These are phyloP conservation scores for Penicillium sp. DNA, from an alignment of 2,329 filamentous ascomycete genomes.

Conservation along the genomic window DNA sequence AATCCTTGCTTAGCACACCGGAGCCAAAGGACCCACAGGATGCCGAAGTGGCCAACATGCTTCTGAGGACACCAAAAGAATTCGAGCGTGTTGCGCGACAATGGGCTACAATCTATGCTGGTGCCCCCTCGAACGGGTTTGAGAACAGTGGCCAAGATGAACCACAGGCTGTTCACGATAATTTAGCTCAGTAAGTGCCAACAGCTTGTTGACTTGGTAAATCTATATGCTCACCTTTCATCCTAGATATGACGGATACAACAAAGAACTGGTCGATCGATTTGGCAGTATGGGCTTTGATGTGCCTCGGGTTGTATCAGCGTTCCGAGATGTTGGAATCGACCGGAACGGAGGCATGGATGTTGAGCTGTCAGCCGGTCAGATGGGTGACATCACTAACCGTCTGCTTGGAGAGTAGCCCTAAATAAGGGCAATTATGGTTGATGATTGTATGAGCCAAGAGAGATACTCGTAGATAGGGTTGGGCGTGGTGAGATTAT, in stretches of 20 bases:
- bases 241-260: constrained; percentile 80
- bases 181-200: constrained; percentile 52
- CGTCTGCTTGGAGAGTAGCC: constrained; percentile 71
- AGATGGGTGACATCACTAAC: constrained; percentile 87
- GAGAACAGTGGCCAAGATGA: constrained; percentile 55
- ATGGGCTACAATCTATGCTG: constrained; percentile 83
- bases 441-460: not conserved
- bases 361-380: constrained; percentile 84
- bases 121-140: constrained; percentile 65
- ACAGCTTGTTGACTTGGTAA: not conserved
- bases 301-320: constrained; percentile 79
- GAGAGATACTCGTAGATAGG: not conserved
- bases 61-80: constrained; percentile 73
- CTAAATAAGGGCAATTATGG: not conserved
- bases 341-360: constrained; percentile 74
- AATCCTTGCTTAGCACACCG: constrained; percentile 87
- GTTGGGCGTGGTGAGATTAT: not conserved
- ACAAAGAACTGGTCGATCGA: constrained; percentile 75
- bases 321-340: constrained; percentile 79
- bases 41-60: constrained; percentile 89
- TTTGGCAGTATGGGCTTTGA: constrained; percentile 93
- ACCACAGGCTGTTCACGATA: constrained; percentile 58
- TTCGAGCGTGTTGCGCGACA: constrained; percentile 83
- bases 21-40: constrained; percentile 98
- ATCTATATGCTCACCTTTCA: constrained; percentile 29